phyloP scores from a whole-genome alignment of 2,329 filamentous ascomycete genomes.

The Colletotrichum destructivum region DNA sequence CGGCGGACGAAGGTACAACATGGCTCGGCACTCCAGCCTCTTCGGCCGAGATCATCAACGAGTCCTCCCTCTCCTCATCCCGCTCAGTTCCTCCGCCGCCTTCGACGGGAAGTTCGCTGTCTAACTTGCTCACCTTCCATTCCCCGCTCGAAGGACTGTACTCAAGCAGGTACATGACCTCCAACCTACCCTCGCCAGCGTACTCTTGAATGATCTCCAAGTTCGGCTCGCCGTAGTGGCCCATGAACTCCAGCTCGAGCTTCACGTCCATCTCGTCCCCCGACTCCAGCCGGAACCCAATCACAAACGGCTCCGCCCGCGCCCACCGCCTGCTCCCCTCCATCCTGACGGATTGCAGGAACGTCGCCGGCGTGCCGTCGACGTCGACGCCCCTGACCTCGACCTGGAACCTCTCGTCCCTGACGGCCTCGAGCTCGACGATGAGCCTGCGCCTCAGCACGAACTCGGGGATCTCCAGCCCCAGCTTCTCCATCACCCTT shows the following conservation, averaged over 20 bases:
- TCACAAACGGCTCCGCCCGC: slow-evolving; percentile 55
- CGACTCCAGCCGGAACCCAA: slow-evolving; percentile 52
- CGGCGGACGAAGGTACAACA: not conserved
- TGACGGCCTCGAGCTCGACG: slow-evolving; percentile 46
- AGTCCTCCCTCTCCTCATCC: slow-evolving; percentile 8
- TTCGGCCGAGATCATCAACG: slow-evolving; percentile 18
- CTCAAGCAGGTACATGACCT: slow-evolving; percentile 48
- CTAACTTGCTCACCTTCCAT: slow-evolving; percentile 43
- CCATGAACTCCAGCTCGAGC: slow-evolving; percentile 63
- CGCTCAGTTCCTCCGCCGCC: not conserved
- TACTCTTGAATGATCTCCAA: slow-evolving; percentile 49
- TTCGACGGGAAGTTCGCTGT: not conserved
- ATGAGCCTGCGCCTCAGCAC: slow-evolving; percentile 53
- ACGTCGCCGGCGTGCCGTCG: slow-evolving; percentile 58
- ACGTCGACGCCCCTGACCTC: slow-evolving; percentile 55
- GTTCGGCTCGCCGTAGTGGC: slow-evolving; percentile 61
- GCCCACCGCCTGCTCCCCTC: slow-evolving; percentile 53
- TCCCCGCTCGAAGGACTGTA: slow-evolving; percentile 49
- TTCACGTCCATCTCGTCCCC: slow-evolving; percentile 48
- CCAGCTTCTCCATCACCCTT: slow-evolving; percentile 57
- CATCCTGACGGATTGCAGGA: slow-evolving; percentile 57
- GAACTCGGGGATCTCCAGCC: slow-evolving; percentile 55
- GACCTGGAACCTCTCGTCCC: slow-evolving; percentile 48
- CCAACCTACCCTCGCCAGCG: slow-evolving; percentile 19
- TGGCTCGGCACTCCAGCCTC: slow-evolving; percentile 6